Percentiles rank a stretch among this genome's conserved stretches.
These are phyloP conservation scores for Seminavis robusta DNA, from an alignment of 108 stramenopile species.

Conservation along the genomic window DNA sequence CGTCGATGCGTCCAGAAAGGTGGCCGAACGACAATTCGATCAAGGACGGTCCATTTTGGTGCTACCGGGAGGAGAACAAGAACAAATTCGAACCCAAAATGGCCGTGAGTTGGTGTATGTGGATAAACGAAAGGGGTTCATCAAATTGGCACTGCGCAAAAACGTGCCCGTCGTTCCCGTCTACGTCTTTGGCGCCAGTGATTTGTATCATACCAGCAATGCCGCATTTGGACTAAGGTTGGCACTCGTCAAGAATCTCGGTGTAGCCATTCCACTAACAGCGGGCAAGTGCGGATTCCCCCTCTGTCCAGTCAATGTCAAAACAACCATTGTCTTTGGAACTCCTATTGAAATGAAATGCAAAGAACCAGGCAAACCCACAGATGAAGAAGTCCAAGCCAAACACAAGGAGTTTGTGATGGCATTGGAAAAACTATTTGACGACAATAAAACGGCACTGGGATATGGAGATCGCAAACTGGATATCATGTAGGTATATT, in stretches of 20 bases:
- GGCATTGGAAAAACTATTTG: slow-evolving; percentile 44
- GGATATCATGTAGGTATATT: slow-evolving; percentile 29
- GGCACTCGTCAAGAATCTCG: slow-evolving; percentile 41
- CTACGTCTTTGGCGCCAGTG: slow-evolving; percentile 61
- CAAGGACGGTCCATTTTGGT: slow-evolving; percentile 39
- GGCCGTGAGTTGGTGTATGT: slow-evolving; percentile 53
- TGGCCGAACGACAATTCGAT: slow-evolving; percentile 34
- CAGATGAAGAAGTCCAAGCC: slow-evolving; percentile 32
- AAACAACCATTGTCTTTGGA: slow-evolving; percentile 31
- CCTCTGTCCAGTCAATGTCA: slow-evolving; percentile 30
- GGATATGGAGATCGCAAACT: slow-evolving; percentile 33
- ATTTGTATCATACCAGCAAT: slow-evolving; percentile 39
- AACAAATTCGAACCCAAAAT: slow-evolving; percentile 39
- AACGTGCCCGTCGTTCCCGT: slow-evolving; percentile 83
- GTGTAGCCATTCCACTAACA: slow-evolving; percentile 29
- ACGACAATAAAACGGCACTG: slow-evolving; percentile 35
- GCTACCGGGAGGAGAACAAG: slow-evolving; percentile 48
- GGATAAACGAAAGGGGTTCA: slow-evolving; percentile 78
- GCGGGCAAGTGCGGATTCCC: slow-evolving; percentile 23
- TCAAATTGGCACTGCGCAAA: slow-evolving; percentile 68
- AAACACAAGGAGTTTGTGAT: slow-evolving; percentile 38
- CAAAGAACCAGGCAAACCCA: slow-evolving; percentile 2
- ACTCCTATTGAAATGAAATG: slow-evolving; percentile 8
- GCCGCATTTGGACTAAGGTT: slow-evolving; percentile 12
- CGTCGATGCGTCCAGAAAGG: slow-evolving; percentile 52